phyloP scores from a whole-genome alignment of 2,329 filamentous ascomycete genomes.

The Elsinoe batatas region DNA sequence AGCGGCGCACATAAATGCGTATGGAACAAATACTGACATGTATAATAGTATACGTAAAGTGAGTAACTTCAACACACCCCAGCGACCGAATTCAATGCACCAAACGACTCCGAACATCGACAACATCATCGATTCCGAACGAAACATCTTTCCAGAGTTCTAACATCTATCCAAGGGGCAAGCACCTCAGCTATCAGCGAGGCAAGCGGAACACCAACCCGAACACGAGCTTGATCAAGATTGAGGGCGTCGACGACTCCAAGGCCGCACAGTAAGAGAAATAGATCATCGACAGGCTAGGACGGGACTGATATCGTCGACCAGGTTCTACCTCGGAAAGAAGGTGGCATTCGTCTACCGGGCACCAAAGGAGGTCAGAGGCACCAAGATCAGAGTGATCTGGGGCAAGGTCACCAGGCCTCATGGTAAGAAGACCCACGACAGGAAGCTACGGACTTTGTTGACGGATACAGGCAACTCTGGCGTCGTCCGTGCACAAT shows the following conservation, averaged over 20 bases:
- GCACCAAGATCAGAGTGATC: constrained; percentile 96
- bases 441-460: not conserved
- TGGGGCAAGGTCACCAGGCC: constrained; percentile 97
- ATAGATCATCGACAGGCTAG: not conserved
- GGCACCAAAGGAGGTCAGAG: constrained; percentile 85
- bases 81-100: too few species aligned
- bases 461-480: constrained; percentile 63
- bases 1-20: not conserved
- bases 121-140: not conserved
- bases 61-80: constrained; percentile 12
- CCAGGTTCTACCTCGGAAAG: constrained; percentile 92
- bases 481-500: constrained; percentile 95
- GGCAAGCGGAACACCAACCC: constrained; percentile 86
- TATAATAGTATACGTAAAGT: constrained; percentile 31
- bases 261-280: constrained; percentile 66
- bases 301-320: constrained; percentile 1
- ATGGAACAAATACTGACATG: not conserved
- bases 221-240: constrained; percentile 79
- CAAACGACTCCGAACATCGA: constrained; percentile 2
- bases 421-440: constrained; percentile 57
- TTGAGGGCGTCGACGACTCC: constrained; percentile 91
- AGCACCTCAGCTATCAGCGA: constrained; percentile 96
- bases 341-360: constrained; percentile 98
- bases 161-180: constrained; percentile 55
- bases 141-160: not conserved